Percentiles rank a stretch among this genome's conserved stretches.
Evolutionary conservation across 768 basidiomycete genomes (phyloP).

Genomic region (Galerina marginata): DNA sequence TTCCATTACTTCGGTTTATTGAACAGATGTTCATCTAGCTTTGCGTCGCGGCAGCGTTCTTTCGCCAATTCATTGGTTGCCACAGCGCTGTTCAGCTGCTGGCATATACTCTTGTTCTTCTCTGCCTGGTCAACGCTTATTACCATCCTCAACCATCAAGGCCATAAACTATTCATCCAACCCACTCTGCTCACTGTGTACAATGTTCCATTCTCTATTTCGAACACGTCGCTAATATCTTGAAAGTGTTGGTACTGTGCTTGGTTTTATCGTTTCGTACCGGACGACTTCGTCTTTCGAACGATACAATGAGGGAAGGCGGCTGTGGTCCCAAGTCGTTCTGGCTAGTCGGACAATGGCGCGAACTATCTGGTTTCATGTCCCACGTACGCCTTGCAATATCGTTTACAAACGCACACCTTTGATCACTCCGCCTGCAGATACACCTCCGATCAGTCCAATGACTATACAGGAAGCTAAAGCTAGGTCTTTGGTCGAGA

Average conservation of each 20-base stretch:
- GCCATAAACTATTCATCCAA: slow-evolving; percentile 46
- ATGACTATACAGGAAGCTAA: slow-evolving; percentile 35
- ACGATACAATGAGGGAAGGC: slow-evolving; percentile 76
- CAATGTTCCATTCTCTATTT: no score
- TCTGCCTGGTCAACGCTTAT: slow-evolving; percentile 64
- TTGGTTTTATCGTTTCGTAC: slow-evolving; percentile 78
- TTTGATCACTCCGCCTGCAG: slow-evolving; percentile 17
- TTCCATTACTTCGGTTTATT: background rate
- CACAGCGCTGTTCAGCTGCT: slow-evolving; percentile 60
- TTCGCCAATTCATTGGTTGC: slow-evolving; percentile 49
- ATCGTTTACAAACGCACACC: background rate
- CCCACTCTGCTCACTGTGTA: slow-evolving; percentile 74
- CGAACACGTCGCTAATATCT: slow-evolving; percentile 16
- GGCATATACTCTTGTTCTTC: slow-evolving; percentile 72
- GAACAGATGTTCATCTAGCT: slow-evolving; percentile 26
- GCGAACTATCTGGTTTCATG: slow-evolving; percentile 71
- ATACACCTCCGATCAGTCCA: slow-evolving; percentile 23
- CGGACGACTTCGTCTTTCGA: slow-evolving; percentile 76
- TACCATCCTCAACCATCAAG: slow-evolving; percentile 54
- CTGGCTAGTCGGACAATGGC: slow-evolving; percentile 61
- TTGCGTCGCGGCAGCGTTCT: slow-evolving; percentile 43
- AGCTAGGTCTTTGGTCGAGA: slow-evolving; percentile 61
- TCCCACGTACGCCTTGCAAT: slow-evolving; percentile 48
- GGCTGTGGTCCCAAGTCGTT: slow-evolving; percentile 73
- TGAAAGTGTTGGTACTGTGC: slow-evolving; percentile 62